Evolutionary conservation across 2,329 filamentous ascomycete genomes (phyloP).

Genomic region (Ophioceras dolichostomum): DNA sequence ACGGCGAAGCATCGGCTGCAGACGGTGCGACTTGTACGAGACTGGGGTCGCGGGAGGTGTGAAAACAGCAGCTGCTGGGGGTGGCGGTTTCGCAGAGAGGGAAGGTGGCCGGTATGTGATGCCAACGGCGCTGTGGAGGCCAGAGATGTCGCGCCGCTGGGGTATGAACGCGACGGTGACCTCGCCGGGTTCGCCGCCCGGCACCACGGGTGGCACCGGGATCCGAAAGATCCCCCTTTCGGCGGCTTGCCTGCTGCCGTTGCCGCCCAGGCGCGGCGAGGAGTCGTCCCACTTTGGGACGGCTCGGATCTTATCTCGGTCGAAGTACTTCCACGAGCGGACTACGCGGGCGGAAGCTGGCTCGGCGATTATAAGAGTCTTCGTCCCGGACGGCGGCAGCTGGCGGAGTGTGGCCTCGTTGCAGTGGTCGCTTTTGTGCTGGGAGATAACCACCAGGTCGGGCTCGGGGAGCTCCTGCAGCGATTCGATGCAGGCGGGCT

Average conservation of each 20-base stretch:
- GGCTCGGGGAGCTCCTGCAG: constrained; percentile 26
- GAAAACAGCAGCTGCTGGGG: constrained; percentile 4
- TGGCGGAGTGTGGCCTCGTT: constrained; percentile 56
- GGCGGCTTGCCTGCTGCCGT: constrained; percentile 1
- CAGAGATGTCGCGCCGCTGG: constrained; percentile 46
- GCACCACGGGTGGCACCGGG: constrained; percentile 37
- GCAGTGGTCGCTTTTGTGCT: constrained; percentile 51
- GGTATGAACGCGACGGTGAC: constrained; percentile 58
- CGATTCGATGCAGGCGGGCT: constrained; percentile 43
- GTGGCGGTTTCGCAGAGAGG: not conserved
- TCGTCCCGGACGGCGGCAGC: constrained; percentile 37
- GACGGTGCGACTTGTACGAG: constrained; percentile 7
- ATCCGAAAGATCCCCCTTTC: constrained; percentile 24
- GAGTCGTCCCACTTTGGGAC: constrained; percentile 34
- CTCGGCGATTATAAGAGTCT: constrained; percentile 53
- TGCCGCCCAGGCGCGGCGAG: constrained; percentile 17
- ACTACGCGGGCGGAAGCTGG: constrained; percentile 53
- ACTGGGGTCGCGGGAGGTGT: constrained; percentile 20
- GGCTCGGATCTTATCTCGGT: constrained; percentile 30
- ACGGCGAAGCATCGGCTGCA: not conserved
- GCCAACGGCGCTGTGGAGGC: constrained; percentile 53
- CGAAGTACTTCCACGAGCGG: constrained; percentile 56
- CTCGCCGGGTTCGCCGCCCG: constrained; percentile 46
- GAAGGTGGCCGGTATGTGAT: constrained; percentile 57
- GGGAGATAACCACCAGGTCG: constrained; percentile 33